These are phyloP conservation scores for Arctostaphylos glauca DNA, from an alignment of 148 eudicot species.

Conservation along the genomic window DNA sequence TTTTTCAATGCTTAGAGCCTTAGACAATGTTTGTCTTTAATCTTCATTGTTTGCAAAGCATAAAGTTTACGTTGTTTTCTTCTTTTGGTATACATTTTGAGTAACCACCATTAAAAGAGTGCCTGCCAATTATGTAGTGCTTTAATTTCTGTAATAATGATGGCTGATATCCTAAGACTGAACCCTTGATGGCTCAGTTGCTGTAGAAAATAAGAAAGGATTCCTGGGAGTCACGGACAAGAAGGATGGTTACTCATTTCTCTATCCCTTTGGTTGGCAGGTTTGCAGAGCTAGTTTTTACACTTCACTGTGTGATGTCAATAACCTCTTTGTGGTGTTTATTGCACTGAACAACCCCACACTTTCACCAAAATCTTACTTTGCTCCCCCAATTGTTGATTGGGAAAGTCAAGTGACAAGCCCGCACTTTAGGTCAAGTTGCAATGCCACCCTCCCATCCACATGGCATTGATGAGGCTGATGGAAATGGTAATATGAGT, in stretches of 20 bases:
- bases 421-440: too few species aligned
- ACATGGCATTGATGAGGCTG: too few species aligned
- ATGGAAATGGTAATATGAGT: too few species aligned
- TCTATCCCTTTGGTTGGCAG: constrained; percentile 99
- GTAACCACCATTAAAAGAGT: too few species aligned
- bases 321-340: too few species aligned
- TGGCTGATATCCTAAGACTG: constrained; percentile 64
- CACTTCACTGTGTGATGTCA: neutral
- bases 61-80: neutral
- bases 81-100: neutral
- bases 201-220: constrained; percentile 89
- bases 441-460: too few species aligned
- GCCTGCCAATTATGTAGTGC: neutral
- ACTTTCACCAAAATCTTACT: too few species aligned
- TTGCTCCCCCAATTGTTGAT: too few species aligned
- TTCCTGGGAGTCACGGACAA: constrained; percentile 69
- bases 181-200: constrained; percentile 94
- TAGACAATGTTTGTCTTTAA: neutral
- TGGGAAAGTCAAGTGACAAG: too few species aligned
- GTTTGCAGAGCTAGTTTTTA: constrained; percentile 27
- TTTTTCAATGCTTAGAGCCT: neutral
- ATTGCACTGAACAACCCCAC: too few species aligned
- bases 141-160: constrained; percentile 17
- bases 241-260: constrained; percentile 84
- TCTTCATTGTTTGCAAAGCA: neutral